Conservation (phyloP, 2,329 filamentous ascomycete species). For the Claviceps purpurea region DNA sequence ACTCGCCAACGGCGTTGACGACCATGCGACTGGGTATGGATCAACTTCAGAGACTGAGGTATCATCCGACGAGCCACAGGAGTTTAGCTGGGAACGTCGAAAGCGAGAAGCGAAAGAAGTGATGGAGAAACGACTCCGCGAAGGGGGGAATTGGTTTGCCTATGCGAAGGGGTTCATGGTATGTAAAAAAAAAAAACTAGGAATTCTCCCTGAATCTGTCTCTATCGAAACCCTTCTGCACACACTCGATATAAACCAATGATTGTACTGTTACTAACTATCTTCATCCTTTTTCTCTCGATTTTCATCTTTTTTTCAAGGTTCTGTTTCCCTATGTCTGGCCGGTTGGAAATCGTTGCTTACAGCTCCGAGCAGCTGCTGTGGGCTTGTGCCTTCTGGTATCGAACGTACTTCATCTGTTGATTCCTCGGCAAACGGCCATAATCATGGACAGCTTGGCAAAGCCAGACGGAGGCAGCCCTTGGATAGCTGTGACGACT, state of each 20-base stretch:
- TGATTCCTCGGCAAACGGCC: conserved; percentile 71
- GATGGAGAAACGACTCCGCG: conserved; percentile 55
- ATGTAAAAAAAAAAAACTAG: conserved; percentile 7
- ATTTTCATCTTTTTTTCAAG: conserved; percentile 20
- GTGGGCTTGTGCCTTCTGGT: conserved; percentile 56
- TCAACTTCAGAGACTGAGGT: conserved; percentile 26
- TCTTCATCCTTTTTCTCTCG: too few relatives aligned
- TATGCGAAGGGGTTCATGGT: conserved; percentile 62
- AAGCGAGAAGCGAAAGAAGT: conserved; percentile 41
- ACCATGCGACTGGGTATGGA: conserved; percentile 25
- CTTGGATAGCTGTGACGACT: conserved; percentile 38
- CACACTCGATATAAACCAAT: too few relatives aligned
- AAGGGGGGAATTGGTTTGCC: conserved; percentile 63
- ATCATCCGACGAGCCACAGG: conserved; percentile 25
- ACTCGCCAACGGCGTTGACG: conserved; percentile 23
- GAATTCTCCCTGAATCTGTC: too few relatives aligned
- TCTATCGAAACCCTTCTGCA: too few relatives aligned
- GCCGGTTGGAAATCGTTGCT: conserved; percentile 50
- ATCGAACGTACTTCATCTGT: conserved; percentile 59
- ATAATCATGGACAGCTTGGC: conserved; percentile 58
- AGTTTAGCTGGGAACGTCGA: conserved; percentile 41
- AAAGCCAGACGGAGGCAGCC: conserved; percentile 26
- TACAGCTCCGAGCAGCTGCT: conserved; percentile 55
- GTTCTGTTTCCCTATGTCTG: conserved; percentile 69
- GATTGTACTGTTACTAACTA: background rate